These are phyloP conservation scores for Xylariaceae sp. DNA, from an alignment of 2,329 filamentous ascomycete genomes.

Conservation along the genomic window DNA sequence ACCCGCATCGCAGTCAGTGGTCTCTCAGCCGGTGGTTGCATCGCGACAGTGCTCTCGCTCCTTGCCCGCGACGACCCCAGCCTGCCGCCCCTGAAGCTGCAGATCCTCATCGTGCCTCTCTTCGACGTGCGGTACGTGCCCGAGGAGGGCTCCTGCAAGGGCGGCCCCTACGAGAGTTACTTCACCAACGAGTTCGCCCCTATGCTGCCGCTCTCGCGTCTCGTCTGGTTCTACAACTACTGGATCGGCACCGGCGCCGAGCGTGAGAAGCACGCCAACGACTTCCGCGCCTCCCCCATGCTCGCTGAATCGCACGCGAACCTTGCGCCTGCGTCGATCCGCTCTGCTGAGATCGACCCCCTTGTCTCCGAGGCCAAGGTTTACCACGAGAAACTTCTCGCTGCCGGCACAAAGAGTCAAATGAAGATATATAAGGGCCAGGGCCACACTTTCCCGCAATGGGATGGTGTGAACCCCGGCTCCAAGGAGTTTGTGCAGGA, in stretches of 20 bases:
- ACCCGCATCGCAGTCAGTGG: conserved; percentile 25
- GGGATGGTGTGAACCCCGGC: conserved; percentile 32
- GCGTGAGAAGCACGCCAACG: conserved; percentile 25
- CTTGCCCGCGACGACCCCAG: conserved; percentile 24
- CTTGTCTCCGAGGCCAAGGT: conserved; percentile 31
- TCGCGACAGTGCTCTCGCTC: conserved; percentile 27
- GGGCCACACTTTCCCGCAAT: conserved; percentile 35
- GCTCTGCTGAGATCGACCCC: conserved; percentile 34
- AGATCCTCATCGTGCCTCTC: conserved; percentile 34
- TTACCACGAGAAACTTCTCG: conserved; percentile 32
- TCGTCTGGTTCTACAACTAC: conserved; percentile 36
- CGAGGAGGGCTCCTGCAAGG: conserved; percentile 26
- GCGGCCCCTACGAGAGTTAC: conserved; percentile 33
- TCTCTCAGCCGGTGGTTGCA: conserved; percentile 28
- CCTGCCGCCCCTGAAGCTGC: conserved; percentile 30
- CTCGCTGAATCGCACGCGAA: conserved; percentile 31
- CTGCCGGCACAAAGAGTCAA: conserved; percentile 30
- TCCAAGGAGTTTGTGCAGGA: conserved; percentile 32
- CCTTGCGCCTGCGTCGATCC: conserved; percentile 33
- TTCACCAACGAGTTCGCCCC: conserved; percentile 32
- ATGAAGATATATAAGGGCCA: conserved; percentile 35
- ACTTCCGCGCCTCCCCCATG: conserved; percentile 34
- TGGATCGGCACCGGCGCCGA: conserved; percentile 34
- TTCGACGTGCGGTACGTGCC: conserved; percentile 35
- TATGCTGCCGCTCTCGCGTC: conserved; percentile 32